phyloP scores from a whole-genome alignment of 2,329 filamentous ascomycete genomes.

The Colletotrichum gigasporum region DNA sequence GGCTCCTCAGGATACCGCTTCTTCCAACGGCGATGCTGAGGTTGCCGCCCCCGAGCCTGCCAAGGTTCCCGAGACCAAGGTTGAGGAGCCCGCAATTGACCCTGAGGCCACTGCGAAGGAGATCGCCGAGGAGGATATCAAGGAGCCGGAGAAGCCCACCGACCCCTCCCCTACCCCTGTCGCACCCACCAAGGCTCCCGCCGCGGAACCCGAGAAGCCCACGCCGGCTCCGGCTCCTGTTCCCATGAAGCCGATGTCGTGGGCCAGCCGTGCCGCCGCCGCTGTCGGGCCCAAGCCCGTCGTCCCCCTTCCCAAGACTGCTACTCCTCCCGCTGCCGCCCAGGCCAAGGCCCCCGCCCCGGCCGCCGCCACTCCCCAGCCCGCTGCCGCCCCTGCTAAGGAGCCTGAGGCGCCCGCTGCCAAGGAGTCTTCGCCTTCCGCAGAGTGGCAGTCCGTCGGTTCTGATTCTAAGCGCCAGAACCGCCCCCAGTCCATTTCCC shows the following conservation, averaged over 20 bases:
- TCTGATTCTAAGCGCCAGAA: constrained; percentile 86
- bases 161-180: constrained; percentile 66
- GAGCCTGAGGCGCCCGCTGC: constrained; percentile 46
- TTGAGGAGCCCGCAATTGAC: constrained; percentile 46
- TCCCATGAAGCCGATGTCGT: constrained; percentile 73
- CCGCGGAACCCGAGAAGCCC: constrained; percentile 51
- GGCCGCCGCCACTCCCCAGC: constrained; percentile 55
- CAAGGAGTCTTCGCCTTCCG: constrained; percentile 61
- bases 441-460: constrained; percentile 90
- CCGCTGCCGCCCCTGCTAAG: constrained; percentile 49
- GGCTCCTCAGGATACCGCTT: constrained; percentile 45
- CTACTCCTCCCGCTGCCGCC: constrained; percentile 58
- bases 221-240: constrained; percentile 61
- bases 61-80: constrained; percentile 40
- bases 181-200: constrained; percentile 49
- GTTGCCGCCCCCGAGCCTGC: constrained; percentile 44
- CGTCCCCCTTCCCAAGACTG: constrained; percentile 66
- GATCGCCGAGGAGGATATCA: constrained; percentile 63
- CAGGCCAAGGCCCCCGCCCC: constrained; percentile 64
- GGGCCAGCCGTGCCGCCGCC: constrained; percentile 76
- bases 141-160: constrained; percentile 73
- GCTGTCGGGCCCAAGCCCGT: constrained; percentile 62
- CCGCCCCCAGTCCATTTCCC: constrained; percentile 73
- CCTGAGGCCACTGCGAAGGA: constrained; percentile 62
- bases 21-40: constrained; percentile 44